phyloP scores from a whole-genome alignment of 495 filamentous ascomycete species.

The Penicillium roqueforti region DNA sequence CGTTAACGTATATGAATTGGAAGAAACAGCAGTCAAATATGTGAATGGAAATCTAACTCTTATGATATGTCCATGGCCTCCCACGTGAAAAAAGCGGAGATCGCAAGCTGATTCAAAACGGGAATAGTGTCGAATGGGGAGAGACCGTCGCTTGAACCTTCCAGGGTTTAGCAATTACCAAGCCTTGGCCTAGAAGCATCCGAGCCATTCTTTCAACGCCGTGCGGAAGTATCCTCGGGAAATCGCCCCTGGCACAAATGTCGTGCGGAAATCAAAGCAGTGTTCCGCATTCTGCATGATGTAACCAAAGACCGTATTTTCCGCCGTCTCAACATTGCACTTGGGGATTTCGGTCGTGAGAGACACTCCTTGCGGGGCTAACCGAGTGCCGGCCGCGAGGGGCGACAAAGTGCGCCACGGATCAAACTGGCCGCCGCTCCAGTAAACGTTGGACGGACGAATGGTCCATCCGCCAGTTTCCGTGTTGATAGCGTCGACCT shows the following conservation, averaged over 20 bases:
- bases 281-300: constrained; percentile 46
- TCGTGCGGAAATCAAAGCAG: constrained; percentile 47
- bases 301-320: constrained; percentile 48
- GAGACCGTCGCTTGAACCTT: neutral
- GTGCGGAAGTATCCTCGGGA: constrained; percentile 35
- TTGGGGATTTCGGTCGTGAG: constrained; percentile 41
- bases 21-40: neutral
- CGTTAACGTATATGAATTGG: neutral
- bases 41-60: neutral
- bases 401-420: constrained; percentile 54
- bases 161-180: neutral
- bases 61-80: constrained; percentile 15
- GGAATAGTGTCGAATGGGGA: constrained; percentile 15
- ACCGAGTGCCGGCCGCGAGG: constrained; percentile 37
- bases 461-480: constrained; percentile 53
- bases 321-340: constrained; percentile 39
- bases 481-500: constrained; percentile 35
- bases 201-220: constrained; percentile 48
- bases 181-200: constrained; percentile 34
- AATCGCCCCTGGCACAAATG: constrained; percentile 24
- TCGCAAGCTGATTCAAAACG: constrained; percentile 28
- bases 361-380: constrained; percentile 35
- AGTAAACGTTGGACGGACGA: constrained; percentile 55
- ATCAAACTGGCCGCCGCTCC: constrained; percentile 53
- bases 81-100: constrained; percentile 15